Percentiles rank a stretch among this genome's conserved stretches.
These are phyloP conservation scores for Hygrophorus russula DNA, from an alignment of 768 basidiomycete species.

Conservation along the genomic window DNA sequence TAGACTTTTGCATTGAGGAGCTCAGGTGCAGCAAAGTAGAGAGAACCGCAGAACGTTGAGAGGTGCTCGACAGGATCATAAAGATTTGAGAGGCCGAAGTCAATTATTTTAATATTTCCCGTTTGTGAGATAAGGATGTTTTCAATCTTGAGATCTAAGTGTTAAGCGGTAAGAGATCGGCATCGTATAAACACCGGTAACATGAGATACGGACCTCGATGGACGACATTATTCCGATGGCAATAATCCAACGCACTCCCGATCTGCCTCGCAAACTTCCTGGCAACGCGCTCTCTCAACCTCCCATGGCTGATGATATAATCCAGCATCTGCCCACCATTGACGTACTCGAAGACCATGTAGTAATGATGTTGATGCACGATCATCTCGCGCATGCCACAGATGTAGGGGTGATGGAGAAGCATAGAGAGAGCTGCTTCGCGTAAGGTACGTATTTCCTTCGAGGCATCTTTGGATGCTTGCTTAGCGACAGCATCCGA, in stretches of 20 bases:
- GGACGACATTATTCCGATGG: conserved; percentile 95
- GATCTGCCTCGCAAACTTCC: conserved; percentile 97
- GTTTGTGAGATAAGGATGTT: conserved; percentile 98
- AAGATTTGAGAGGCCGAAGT: conserved; percentile 96
- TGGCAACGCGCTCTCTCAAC: conserved; percentile 86
- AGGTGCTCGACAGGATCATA: conserved; percentile 77
- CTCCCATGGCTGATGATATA: conserved; percentile 98
- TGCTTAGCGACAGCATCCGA: conserved; percentile 57
- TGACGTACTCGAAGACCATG: conserved; percentile 99
- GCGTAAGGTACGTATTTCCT: conserved; percentile 91
- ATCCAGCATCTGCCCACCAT: conserved; percentile 99
- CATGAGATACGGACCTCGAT: conserved; percentile 50
- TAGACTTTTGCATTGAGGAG: conserved; percentile 94
- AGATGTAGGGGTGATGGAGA: conserved; percentile 96
- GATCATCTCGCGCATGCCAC: conserved; percentile 99
- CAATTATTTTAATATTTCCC: conserved; percentile 99
- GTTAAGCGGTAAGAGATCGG: conserved; percentile 4
- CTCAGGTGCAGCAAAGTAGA: conserved; percentile 98
- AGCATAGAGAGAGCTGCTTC: conserved; percentile 94
- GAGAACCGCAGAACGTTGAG: conserved; percentile 91
- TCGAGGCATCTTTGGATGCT: conserved; percentile 81
- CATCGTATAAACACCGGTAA: neutral
- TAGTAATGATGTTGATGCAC: conserved; percentile 97
- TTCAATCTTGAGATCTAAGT: conserved; percentile 90
- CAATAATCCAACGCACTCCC: conserved; percentile 94